Conservation (phyloP, 768 basidiomycete genomes). For the Termitomyces sp. region DNA sequence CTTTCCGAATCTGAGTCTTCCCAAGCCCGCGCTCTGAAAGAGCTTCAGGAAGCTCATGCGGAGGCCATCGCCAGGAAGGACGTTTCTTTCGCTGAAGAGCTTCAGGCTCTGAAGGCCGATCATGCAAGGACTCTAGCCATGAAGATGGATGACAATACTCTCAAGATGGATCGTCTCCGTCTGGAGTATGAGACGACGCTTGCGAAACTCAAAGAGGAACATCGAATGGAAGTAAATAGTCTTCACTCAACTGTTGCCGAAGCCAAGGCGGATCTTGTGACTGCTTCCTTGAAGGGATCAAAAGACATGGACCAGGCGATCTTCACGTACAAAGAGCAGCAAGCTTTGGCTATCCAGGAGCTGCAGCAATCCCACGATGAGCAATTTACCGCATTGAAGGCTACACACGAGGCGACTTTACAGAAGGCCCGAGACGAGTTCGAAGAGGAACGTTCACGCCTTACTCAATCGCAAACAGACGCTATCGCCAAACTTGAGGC, state of each 20-base stretch:
- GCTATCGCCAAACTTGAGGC: slow-evolving; percentile 28
- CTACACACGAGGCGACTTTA: slow-evolving; percentile 38
- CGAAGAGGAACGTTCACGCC: slow-evolving; percentile 21
- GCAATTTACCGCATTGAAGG: slow-evolving; percentile 44
- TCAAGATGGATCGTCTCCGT: slow-evolving; percentile 54
- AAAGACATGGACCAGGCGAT: slow-evolving; percentile 45
- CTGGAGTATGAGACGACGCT: slow-evolving; percentile 51
- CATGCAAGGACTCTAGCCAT: slow-evolving; percentile 47
- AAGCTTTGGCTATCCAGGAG: slow-evolving; percentile 47
- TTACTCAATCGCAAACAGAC: slow-evolving; percentile 32
- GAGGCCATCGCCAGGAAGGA: slow-evolving; percentile 65
- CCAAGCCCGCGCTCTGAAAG: slow-evolving; percentile 52
- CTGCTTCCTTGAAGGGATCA: slow-evolving; percentile 28
- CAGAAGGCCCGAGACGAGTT: slow-evolving; percentile 19
- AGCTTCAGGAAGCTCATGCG: slow-evolving; percentile 68
- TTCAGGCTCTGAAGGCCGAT: slow-evolving; percentile 60
- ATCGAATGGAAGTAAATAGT: slow-evolving; percentile 42
- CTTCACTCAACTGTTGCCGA: slow-evolving; percentile 37
- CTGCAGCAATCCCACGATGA: slow-evolving; percentile 51
- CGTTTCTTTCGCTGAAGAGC: slow-evolving; percentile 53
- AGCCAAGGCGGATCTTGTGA: slow-evolving; percentile 37
- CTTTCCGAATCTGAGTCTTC: slow-evolving; percentile 71
- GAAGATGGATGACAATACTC: slow-evolving; percentile 56
- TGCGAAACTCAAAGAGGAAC: slow-evolving; percentile 49
- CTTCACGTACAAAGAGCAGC: slow-evolving; percentile 45